Evolutionary conservation across 2,329 filamentous ascomycete genomes (phyloP).

Genomic region (Sporothrix globosa): DNA sequence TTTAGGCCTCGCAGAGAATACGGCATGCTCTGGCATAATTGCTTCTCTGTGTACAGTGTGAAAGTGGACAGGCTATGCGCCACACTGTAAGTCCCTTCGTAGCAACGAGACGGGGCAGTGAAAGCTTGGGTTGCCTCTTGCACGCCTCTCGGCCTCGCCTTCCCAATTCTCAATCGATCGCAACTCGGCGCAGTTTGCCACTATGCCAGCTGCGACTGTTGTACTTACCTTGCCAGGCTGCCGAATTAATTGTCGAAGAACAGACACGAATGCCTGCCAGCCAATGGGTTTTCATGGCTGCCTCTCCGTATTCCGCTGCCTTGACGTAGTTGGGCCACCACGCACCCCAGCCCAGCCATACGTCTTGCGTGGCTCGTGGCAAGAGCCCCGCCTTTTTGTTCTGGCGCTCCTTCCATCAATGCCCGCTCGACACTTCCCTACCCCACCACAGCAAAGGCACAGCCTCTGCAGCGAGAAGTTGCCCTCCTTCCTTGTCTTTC

Average conservation of each 20-base stretch:
- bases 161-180: neutral
- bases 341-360: conserved; percentile 1
- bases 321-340: conserved; percentile 21
- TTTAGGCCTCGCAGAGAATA: neutral
- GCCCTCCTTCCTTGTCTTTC: neutral
- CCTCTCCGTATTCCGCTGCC: conserved; percentile 1
- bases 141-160: neutral
- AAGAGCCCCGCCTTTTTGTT: conserved; percentile 27
- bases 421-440: conserved; percentile 9
- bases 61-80: neutral
- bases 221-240: conserved; percentile 18
- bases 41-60: neutral
- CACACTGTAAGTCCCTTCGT: conserved; percentile 20
- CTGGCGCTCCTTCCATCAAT: conserved; percentile 5
- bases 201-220: conserved; percentile 1
- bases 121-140: conserved; percentile 22
- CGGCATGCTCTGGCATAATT: too few relatives aligned
- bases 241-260: neutral
- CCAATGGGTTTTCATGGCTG: conserved; percentile 15
- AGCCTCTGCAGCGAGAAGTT: conserved; percentile 11
- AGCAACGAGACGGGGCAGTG: too few relatives aligned
- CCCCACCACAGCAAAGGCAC: conserved; percentile 29
- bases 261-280: neutral
- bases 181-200: neutral
- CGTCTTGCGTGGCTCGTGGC: conserved; percentile 9